phyloP scores from a whole-genome alignment of 352 stramenopile species.

The Globisporangium parvum region DNA sequence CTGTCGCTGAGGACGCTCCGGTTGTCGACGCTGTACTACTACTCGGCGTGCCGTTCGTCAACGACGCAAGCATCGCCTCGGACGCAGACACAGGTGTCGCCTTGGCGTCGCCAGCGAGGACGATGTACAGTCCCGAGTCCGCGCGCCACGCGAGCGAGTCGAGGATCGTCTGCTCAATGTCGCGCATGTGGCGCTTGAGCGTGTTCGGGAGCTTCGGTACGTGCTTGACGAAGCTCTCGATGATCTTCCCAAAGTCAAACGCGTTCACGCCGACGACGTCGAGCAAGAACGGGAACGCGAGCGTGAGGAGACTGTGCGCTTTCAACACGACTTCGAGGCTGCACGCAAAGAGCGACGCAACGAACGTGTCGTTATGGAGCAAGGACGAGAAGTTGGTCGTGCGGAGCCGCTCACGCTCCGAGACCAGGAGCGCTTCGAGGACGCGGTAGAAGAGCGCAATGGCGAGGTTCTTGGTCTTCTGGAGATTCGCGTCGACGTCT shows the following conservation, averaged over 20 bases:
- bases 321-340: constrained; percentile 83
- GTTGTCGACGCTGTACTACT: not conserved
- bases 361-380: constrained; percentile 76
- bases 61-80: constrained; percentile 6
- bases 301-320: constrained; percentile 76
- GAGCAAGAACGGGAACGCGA: constrained; percentile 79
- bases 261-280: constrained; percentile 69
- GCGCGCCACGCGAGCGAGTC: constrained; percentile 70
- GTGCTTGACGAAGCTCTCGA: constrained; percentile 86
- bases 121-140: constrained; percentile 61
- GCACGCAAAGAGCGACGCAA: constrained; percentile 76
- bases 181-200: constrained; percentile 82
- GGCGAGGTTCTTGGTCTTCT: constrained; percentile 58
- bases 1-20: not conserved
- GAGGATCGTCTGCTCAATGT: constrained; percentile 81
- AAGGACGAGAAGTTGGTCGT: constrained; percentile 74
- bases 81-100: not conserved
- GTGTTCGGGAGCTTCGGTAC: constrained; percentile 57
- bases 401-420: constrained; percentile 60
- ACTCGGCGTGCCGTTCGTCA: constrained; percentile 15
- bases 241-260: constrained; percentile 85
- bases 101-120: constrained; percentile 32
- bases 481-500: constrained; percentile 71
- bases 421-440: constrained; percentile 63
- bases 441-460: constrained; percentile 80